A percentile compares a stretch with the other conserved stretches of the same genome.
Conservation (phyloP, 371 early-diverging fungal genomes). For the Nosema granulosis region DNA sequence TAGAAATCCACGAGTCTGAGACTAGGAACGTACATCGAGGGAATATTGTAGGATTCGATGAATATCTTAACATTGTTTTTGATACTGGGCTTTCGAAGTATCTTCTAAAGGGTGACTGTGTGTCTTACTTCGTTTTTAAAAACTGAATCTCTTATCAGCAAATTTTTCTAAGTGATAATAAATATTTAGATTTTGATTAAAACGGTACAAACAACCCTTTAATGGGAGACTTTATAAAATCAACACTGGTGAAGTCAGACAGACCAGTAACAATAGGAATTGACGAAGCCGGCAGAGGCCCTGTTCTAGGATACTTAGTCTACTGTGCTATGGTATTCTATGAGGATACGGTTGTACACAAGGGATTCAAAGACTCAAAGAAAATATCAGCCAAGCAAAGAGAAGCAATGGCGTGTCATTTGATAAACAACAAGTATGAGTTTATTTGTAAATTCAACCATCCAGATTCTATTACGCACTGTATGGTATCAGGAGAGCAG, state of each 20-base stretch:
- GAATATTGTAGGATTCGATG: constrained; percentile 49
- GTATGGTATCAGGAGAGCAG: constrained; percentile 67
- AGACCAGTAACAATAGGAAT: constrained; percentile 72
- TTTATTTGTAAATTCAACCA: constrained; percentile 51
- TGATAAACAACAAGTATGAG: constrained; percentile 73
- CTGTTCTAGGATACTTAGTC: constrained; percentile 75
- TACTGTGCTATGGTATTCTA: constrained; percentile 56
- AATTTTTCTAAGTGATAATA: no score
- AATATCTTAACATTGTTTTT: constrained; percentile 50
- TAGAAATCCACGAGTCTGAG: constrained; percentile 37
- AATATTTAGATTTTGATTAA: no score
- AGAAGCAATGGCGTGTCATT: constrained; percentile 69
- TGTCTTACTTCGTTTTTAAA: constrained; percentile 9
- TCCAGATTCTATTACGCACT: constrained; percentile 55
- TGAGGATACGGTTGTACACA: neutral
- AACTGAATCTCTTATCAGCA: no score
- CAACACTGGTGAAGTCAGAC: neutral
- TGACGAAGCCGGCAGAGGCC: constrained; percentile 97
- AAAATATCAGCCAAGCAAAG: constrained; percentile 69
- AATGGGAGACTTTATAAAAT: no score
- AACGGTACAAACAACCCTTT: no score
- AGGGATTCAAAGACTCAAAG: constrained; percentile 65
- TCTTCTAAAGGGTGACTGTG: constrained; percentile 51
- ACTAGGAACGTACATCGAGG: constrained; percentile 17
- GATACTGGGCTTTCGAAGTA: constrained; percentile 7